Percentiles rank a stretch among this genome's conserved stretches.
Conservation (phyloP, 1,139 yeast genomes). For the Taiozyma sp. region DNA sequence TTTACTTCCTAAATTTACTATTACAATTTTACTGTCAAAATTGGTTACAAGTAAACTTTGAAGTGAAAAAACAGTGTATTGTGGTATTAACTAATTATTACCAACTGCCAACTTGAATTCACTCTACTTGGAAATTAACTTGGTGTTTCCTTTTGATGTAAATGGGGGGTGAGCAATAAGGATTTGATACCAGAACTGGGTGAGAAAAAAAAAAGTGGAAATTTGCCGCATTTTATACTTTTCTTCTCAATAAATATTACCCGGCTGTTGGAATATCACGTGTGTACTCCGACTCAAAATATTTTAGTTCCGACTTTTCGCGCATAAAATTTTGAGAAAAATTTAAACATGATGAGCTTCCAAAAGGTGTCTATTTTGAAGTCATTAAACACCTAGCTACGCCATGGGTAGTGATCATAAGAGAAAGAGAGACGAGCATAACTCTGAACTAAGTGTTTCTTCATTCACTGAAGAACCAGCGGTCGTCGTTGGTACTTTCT, state of each 20-base stretch:
- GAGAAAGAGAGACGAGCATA: slow-evolving; percentile 20
- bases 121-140: background rate
- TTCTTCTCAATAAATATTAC: background rate
- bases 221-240: background rate
- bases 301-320: background rate
- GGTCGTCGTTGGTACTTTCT: slow-evolving; percentile 45
- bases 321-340: background rate
- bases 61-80: background rate
- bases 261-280: background rate
- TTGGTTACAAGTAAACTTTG: background rate
- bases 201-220: background rate
- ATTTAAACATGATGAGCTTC: background rate
- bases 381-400: background rate
- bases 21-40: background rate
- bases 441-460: slow-evolving; percentile 16
- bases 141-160: background rate
- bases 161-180: background rate
- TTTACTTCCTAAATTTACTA: background rate
- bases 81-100: background rate
- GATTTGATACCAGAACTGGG: no score
- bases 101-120: background rate
- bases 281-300: background rate
- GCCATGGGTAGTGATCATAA: slow-evolving; percentile 5
- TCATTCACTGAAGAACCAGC: slow-evolving; percentile 25
- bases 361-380: background rate